Evolutionary conservation across 2,329 filamentous ascomycete species (phyloP).

Genomic region (Pseudofabraea citricarpa): DNA sequence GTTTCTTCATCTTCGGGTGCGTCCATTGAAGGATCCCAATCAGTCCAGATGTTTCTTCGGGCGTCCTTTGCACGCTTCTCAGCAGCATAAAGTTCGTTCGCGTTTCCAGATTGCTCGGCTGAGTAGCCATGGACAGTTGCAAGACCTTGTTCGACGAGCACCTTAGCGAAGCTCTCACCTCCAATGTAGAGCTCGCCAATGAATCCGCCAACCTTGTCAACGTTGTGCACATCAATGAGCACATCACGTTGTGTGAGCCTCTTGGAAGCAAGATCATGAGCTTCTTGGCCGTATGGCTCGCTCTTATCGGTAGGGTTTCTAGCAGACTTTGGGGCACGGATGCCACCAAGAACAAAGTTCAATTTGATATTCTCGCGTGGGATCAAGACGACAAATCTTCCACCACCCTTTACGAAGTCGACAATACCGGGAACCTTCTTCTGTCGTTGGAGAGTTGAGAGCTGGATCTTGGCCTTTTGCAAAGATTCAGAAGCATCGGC

Average conservation of each 20-base stretch:
- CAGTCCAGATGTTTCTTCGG: conserved; percentile 83
- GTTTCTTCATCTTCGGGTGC: conserved; percentile 52
- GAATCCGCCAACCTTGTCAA: conserved; percentile 96
- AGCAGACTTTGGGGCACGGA: conserved; percentile 83
- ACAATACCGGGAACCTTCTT: conserved; percentile 90
- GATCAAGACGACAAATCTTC: conserved; percentile 85
- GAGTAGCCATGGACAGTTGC: conserved; percentile 92
- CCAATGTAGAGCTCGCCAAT: conserved; percentile 92
- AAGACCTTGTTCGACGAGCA: conserved; percentile 88
- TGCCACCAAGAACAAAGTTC: conserved; percentile 89
- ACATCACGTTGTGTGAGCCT: conserved; percentile 92
- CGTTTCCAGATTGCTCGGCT: conserved; percentile 90
- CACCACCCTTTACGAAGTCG: conserved; percentile 97
- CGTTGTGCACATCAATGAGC: conserved; percentile 90
- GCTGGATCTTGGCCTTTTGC: conserved; percentile 93
- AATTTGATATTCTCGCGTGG: conserved; percentile 92
- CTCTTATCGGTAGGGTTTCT: conserved; percentile 72
- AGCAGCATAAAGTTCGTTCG: conserved; percentile 78
- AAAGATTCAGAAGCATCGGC: conserved; percentile 87
- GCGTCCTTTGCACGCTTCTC: conserved; percentile 87
- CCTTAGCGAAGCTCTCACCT: conserved; percentile 92
- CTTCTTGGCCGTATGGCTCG: conserved; percentile 94
- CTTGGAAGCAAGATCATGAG: conserved; percentile 83
- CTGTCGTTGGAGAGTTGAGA: conserved; percentile 81
- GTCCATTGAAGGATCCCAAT: conserved; percentile 90